Percentiles rank a stretch among this genome's conserved stretches.
Evolutionary conservation across 1,284 basidiomycete species (phyloP).

Genomic region (Ceratobasidium sp.): DNA sequence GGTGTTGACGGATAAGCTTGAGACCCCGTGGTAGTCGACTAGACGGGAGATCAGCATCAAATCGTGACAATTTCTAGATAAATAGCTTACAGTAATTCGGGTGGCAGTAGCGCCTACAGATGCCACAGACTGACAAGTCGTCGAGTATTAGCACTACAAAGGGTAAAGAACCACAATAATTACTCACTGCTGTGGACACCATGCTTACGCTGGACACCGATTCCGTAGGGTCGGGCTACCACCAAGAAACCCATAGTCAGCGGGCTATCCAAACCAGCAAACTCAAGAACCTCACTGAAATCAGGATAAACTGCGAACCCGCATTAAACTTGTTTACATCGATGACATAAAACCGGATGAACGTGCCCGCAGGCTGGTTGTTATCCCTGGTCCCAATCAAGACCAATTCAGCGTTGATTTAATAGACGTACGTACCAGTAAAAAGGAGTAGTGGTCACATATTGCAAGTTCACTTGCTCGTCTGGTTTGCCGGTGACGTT

Average conservation of each 20-base stretch:
- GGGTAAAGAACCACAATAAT: background rate
- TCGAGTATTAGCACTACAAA: background rate
- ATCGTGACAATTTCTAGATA: background rate
- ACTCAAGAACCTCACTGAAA: constrained; percentile 9
- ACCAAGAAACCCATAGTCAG: background rate
- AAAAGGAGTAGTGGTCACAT: constrained; percentile 9
- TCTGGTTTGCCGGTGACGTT: background rate
- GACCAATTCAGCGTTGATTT: background rate
- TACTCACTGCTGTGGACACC: constrained; percentile 12
- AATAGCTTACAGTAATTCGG: background rate
- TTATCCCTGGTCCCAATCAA: constrained; percentile 9
- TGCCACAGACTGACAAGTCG: background rate
- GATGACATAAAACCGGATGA: background rate
- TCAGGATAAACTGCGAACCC: background rate
- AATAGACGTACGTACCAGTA: constrained; percentile 8
- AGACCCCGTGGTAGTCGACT: too few species aligned
- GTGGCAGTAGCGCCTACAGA: background rate
- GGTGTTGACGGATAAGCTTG: background rate
- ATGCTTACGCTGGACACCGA: constrained; percentile 13
- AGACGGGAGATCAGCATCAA: too few species aligned
- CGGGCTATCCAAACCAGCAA: background rate
- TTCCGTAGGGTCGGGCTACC: background rate
- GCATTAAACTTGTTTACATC: background rate
- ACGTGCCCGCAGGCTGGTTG: constrained; percentile 11
- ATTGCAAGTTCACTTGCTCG: background rate